Conservation (phyloP, 768 basidiomycete genomes). For the Kwoniella heveanensis region DNA sequence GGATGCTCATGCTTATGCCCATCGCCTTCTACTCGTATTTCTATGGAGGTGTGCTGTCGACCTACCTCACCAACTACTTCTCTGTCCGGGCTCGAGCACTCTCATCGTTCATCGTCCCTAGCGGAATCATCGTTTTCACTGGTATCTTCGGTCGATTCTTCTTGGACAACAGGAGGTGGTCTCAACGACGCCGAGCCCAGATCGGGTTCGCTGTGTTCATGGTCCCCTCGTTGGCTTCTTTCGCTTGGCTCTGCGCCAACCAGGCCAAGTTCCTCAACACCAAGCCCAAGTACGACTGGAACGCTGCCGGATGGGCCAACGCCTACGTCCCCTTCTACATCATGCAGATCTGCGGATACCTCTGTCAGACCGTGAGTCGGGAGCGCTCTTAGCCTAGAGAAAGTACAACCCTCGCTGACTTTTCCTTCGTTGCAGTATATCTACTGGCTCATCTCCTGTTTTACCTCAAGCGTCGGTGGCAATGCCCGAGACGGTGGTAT, state of each 20-base stretch:
- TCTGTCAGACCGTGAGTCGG: constrained; percentile 27
- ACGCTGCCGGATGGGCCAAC: constrained; percentile 22
- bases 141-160: constrained; percentile 22
- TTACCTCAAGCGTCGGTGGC: not conserved
- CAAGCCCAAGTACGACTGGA: constrained; percentile 27
- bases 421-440: constrained; percentile 16
- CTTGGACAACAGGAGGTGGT: constrained; percentile 17
- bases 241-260: constrained; percentile 22
- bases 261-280: constrained; percentile 14
- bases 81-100: constrained; percentile 29
- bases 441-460: constrained; percentile 22
- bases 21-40: constrained; percentile 31
- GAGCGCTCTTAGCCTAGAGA: not conserved
- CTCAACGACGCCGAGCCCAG: constrained; percentile 24
- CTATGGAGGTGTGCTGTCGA: constrained; percentile 24
- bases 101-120: constrained; percentile 34
- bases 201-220: constrained; percentile 25
- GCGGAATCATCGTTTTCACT: constrained; percentile 24
- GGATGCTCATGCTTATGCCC: constrained; percentile 25
- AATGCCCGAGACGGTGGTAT: constrained; percentile 27
- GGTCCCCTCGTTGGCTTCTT: constrained; percentile 22
- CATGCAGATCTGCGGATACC: constrained; percentile 22
- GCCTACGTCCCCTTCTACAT: constrained; percentile 29
- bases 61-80: constrained; percentile 30
- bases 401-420: not conserved